Percentiles rank a stretch among this genome's conserved stretches.
Evolutionary conservation across 768 basidiomycete species (phyloP).

Genomic region (Pleurotus platypus): DNA sequence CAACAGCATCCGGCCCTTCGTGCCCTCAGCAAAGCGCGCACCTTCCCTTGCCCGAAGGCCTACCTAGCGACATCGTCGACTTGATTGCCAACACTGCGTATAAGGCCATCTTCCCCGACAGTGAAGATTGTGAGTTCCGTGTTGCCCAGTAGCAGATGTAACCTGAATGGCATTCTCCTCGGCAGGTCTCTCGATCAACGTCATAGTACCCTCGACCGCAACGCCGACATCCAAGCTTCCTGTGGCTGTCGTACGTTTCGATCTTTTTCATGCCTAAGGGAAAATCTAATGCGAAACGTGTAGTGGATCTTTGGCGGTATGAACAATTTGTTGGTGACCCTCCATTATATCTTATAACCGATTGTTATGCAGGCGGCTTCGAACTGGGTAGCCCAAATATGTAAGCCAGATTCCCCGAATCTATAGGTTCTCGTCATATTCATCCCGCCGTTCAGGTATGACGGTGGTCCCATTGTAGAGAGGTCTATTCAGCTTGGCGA

Average conservation of each 20-base stretch:
- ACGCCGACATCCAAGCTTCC: conserved; percentile 42
- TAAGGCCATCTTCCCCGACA: conserved; percentile 24
- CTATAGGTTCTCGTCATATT: not conserved
- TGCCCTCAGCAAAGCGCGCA: conserved; percentile 40
- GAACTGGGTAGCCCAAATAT: conserved; percentile 34
- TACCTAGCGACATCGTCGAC: conserved; percentile 30
- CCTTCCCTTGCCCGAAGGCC: conserved; percentile 30
- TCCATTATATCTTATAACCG: not conserved
- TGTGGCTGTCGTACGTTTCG: conserved; percentile 44
- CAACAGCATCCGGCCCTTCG: conserved; percentile 26
- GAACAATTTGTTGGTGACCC: not conserved
- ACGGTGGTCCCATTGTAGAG: conserved; percentile 39
- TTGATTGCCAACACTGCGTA: conserved; percentile 27
- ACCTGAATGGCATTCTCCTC: not conserved
- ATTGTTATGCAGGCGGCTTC: conserved; percentile 32
- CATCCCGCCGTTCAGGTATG: conserved; percentile 26
- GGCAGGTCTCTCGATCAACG: conserved; percentile 50
- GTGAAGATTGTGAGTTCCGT: conserved; percentile 42
- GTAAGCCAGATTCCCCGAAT: conserved; percentile 16
- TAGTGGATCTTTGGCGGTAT: conserved; percentile 52
- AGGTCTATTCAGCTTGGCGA: conserved; percentile 38
- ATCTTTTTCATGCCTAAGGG: not conserved
- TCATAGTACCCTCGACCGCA: conserved; percentile 40
- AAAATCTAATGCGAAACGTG: not conserved
- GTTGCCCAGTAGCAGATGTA: not conserved